Conservation (phyloP, 2,329 filamentous ascomycete genomes). For the Monosporascus sp. region DNA sequence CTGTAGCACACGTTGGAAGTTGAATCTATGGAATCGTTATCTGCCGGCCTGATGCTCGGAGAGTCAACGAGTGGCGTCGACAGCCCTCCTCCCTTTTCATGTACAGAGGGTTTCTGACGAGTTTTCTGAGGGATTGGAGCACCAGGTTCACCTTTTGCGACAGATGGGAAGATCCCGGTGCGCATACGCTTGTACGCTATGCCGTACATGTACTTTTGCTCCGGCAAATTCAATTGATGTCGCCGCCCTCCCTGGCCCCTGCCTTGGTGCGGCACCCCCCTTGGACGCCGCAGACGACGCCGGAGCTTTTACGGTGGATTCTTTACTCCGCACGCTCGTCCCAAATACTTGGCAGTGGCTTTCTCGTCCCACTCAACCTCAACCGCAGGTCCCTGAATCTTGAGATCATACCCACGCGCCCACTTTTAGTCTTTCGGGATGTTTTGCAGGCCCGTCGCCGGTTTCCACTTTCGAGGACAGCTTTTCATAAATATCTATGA, state of each 20-base stretch:
- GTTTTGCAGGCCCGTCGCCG: neutral
- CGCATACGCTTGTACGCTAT: too few relatives aligned
- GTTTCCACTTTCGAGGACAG: neutral
- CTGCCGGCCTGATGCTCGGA: too few relatives aligned
- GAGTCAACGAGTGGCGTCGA: too few relatives aligned
- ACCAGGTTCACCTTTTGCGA: too few relatives aligned
- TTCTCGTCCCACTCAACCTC: neutral
- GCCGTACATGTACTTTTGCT: neutral
- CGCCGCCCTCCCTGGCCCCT: neutral
- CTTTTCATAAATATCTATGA: neutral
- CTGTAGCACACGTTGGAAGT: too few relatives aligned
- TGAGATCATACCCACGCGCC: neutral
- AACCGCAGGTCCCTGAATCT: neutral
- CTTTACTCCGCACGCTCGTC: neutral
- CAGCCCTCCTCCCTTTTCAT: too few relatives aligned
- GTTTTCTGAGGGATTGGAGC: too few relatives aligned
- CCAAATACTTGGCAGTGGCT: neutral
- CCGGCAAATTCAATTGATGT: neutral
- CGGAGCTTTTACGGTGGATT: neutral
- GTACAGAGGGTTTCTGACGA: too few relatives aligned
- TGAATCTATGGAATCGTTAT: too few relatives aligned
- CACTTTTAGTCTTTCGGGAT: constrained; percentile 1
- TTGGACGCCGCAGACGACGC: neutral
- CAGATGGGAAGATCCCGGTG: too few relatives aligned
- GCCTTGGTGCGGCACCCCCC: neutral